Conservation (phyloP, 495 filamentous ascomycete species). For the Aspergillus nidulans region DNA sequence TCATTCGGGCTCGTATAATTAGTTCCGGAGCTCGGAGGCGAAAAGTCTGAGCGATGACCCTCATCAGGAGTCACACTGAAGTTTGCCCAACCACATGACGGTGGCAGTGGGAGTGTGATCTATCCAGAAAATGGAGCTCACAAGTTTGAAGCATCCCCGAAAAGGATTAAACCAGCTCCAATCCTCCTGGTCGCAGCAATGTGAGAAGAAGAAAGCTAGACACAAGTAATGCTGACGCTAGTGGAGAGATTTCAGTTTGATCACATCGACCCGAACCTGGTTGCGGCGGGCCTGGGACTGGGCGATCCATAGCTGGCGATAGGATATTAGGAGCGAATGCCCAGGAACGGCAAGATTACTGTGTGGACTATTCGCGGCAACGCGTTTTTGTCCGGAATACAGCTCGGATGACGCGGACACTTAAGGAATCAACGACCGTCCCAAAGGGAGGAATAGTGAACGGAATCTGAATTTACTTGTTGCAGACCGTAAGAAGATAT, state of each 20-base stretch:
- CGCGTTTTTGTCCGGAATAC: not conserved
- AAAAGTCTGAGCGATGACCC: not conserved
- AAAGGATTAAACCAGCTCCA: not conserved
- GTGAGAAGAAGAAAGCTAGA: not conserved
- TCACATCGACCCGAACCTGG: conserved; percentile 12
- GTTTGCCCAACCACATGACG: conserved; percentile 1
- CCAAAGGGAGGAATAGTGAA: not conserved
- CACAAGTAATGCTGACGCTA: not conserved
- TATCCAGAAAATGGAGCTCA: not conserved
- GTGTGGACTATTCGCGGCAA: not conserved
- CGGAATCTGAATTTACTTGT: no score
- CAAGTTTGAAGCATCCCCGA: not conserved
- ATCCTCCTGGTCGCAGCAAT: not conserved
- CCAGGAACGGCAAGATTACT: conserved; percentile 1
- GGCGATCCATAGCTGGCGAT: conserved; percentile 20
- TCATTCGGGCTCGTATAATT: not conserved
- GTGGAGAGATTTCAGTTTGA: conserved; percentile 2
- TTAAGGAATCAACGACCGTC: not conserved
- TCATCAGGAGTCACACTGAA: not conserved
- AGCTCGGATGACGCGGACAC: not conserved
- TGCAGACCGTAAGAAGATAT: no score
- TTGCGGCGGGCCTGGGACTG: conserved; percentile 15
- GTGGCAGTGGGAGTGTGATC: not conserved
- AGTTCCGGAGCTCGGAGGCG: not conserved
- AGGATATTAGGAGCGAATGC: conserved; percentile 2